Conservation (phyloP, 2,329 filamentous ascomycete species). For the Colletotrichum chlorophyti region DNA sequence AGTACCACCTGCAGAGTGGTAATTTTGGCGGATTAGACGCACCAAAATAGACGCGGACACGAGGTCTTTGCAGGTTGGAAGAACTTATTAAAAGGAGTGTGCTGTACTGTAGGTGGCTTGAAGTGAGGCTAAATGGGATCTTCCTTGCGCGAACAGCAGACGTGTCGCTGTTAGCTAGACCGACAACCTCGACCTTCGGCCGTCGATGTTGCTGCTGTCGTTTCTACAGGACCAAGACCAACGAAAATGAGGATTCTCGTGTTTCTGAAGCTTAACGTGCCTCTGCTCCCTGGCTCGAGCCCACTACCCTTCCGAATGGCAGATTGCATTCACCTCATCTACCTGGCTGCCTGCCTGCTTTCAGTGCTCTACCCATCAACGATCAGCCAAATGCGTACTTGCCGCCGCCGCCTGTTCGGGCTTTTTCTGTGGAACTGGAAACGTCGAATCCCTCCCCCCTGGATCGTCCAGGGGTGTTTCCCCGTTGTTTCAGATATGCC, state of each 20-base stretch:
- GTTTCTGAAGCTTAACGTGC: too few relatives aligned
- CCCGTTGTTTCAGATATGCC: constrained; percentile 27
- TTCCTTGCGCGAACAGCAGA: constrained; percentile 8
- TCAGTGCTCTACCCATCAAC: background rate
- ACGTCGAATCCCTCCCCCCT: background rate
- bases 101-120: too few relatives aligned
- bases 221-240: too few relatives aligned
- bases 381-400: constrained; percentile 10
- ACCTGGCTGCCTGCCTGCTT: background rate
- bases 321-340: too few relatives aligned
- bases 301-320: too few relatives aligned
- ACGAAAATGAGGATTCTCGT: too few relatives aligned
- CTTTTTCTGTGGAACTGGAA: background rate
- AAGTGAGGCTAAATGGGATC: constrained; percentile 1
- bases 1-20: constrained; percentile 14
- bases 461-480: constrained; percentile 3
- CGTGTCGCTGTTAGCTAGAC: background rate
- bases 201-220: too few relatives aligned
- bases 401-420: constrained; percentile 2
- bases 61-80: too few relatives aligned
- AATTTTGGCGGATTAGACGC: constrained; percentile 19
- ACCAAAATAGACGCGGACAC: constrained; percentile 20
- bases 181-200: constrained; percentile 23
- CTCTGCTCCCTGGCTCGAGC: too few relatives aligned
- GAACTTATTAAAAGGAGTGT: too few relatives aligned